Evolutionary conservation across 2,329 filamentous ascomycete species (phyloP), one percentile per base, ranked within the genome.

Genomic region (Taxawa tesnikishii): DNA sequence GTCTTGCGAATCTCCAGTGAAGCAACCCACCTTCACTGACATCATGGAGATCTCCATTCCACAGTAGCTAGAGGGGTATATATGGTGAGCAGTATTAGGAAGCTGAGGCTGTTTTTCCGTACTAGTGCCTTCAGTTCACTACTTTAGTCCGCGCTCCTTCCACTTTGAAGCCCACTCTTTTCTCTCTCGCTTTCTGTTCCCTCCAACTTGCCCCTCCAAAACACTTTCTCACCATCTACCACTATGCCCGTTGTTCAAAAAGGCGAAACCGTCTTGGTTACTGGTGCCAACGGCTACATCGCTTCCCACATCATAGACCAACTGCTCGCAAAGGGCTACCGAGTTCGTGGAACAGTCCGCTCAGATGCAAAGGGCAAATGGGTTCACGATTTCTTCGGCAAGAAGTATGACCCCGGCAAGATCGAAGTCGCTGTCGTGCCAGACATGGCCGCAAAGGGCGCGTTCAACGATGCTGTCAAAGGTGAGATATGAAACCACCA

Each of bases 361-460:
- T 34, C 41, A 18, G 36, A 34, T 12, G 37, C 38, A 21, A 48
- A 50, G 31, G 45, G 43, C n/a, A 35, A 31, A 14, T 47, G 38
- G 38, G 14, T 50, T 4, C 28, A 34, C 30, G 35, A 46, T 11
- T 28, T 37, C 25, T 43, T 51, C 32, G 38, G 41, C 25, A 31
- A 40, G 10, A 44, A 46, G 26, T 45, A 46, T 28, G 47, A 45
- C 14, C 23, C 38, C 1, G 49, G 45, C 5, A 35, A 41, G 3
- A 58, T 67, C 27, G 55, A 62, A 18, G 44, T 59, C 3, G 47
- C 56, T 4, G 36, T 50, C 4, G 51, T 69, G 2, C 43, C 53
- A 1, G 50, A 64, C 11, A 47, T 68, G 17, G 44, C 46, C 3
- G 43, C 47, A 3, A 31, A 49, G 1, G 49, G 51, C n/a, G 54